phyloP scores from a whole-genome alignment of 352 stramenopile genomes.

The Plasmopara muralis region DNA sequence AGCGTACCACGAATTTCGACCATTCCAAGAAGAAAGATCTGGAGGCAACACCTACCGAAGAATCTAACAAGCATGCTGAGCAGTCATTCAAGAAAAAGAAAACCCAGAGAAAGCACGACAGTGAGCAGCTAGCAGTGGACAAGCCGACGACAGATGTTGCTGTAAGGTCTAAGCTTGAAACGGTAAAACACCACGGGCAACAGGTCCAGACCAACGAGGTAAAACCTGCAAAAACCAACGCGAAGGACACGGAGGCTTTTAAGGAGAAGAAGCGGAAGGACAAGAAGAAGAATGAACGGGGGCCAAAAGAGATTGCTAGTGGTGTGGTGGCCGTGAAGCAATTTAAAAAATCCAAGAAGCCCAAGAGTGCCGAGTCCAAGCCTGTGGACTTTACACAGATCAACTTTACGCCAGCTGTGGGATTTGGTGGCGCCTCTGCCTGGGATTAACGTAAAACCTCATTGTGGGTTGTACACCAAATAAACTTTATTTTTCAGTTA shows the following conservation, averaged over 20 bases:
- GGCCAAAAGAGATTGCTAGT: constrained; percentile 63
- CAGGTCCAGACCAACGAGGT: constrained; percentile 4
- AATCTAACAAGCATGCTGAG: constrained; percentile 5
- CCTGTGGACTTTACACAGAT: constrained; percentile 50
- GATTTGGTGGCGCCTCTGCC: constrained; percentile 57
- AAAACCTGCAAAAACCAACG: constrained; percentile 10
- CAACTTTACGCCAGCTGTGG: constrained; percentile 58
- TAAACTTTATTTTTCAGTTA: constrained; percentile 11
- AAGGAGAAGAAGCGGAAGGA: constrained; percentile 30
- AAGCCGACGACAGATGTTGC: constrained; percentile 4
- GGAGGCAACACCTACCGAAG: constrained; percentile 1
- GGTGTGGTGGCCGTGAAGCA: constrained; percentile 72
- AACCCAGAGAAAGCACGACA: constrained; percentile 28
- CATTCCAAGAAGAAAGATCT: constrained; percentile 12
- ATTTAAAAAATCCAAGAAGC: constrained; percentile 62
- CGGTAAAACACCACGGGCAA: constrained; percentile 20
- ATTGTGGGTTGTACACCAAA: constrained; percentile 20
- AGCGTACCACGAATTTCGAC: constrained; percentile 4
- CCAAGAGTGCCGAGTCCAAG: constrained; percentile 21
- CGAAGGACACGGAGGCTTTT: constrained; percentile 20
- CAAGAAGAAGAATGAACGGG: constrained; percentile 33
- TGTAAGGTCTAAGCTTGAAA: constrained; percentile 13
- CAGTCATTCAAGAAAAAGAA: constrained; percentile 20
- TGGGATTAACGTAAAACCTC: constrained; percentile 51
- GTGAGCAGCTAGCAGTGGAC: constrained; percentile 11